These are phyloP conservation scores for Beauveria pseudobassiana DNA, from an alignment of 2,329 filamentous ascomycete genomes.

Conservation along the genomic window DNA sequence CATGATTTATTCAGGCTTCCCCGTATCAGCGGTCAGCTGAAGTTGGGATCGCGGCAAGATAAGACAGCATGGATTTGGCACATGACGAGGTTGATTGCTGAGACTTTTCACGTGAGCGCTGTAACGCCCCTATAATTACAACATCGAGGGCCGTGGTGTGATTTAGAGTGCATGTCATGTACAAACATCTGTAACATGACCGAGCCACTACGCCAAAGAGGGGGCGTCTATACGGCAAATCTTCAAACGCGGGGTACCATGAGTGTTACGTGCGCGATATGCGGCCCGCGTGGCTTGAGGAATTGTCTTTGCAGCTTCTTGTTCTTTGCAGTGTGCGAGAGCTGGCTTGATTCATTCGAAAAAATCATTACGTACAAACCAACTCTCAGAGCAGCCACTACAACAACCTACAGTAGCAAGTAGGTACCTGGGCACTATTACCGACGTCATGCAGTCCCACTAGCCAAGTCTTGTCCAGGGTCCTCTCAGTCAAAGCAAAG, in stretches of 20 bases:
- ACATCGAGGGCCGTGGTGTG: not conserved
- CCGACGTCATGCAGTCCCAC: not conserved
- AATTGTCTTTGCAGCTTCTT: not conserved
- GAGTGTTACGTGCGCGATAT: not conserved
- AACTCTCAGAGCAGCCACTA: not conserved
- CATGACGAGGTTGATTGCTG: not conserved
- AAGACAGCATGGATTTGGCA: not conserved
- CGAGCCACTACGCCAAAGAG: not conserved
- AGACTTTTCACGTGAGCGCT: not conserved
- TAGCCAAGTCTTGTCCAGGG: not conserved
- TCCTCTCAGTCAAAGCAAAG: not conserved
- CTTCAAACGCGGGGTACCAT: conserved; percentile 3
- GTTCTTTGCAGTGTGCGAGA: not conserved
- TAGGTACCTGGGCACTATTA: not conserved
- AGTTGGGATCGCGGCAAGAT: not conserved
- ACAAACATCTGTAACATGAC: conserved; percentile 1
- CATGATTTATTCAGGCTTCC: not conserved
- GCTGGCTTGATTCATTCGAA: not conserved
- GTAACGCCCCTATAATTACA: too few species aligned
- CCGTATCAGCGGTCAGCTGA: not conserved
- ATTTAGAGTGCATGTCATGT: not conserved
- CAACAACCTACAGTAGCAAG: not conserved
- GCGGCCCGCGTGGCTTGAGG: not conserved
- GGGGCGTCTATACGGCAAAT: not conserved
- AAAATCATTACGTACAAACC: not conserved